These are phyloP conservation scores for Mycena rebaudengoi DNA, from an alignment of 768 basidiomycete genomes.

Conservation along the genomic window DNA sequence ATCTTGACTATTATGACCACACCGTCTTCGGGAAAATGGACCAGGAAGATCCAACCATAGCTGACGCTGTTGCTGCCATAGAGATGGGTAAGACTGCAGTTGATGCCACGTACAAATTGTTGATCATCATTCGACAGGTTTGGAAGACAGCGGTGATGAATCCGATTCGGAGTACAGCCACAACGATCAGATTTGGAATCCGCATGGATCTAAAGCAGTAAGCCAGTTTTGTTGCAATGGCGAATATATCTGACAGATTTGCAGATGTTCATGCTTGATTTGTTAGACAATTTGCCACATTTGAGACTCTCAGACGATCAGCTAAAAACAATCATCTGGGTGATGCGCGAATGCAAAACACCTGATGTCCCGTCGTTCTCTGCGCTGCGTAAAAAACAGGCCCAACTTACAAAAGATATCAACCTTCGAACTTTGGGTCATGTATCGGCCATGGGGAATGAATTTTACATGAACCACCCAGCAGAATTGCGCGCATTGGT, in stretches of 20 bases:
- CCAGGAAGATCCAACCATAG: no score
- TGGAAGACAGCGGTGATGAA: not conserved
- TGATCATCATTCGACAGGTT: no score
- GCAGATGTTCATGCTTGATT: slow-evolving; percentile 34
- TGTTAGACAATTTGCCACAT: slow-evolving; percentile 42
- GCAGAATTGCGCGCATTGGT: slow-evolving; percentile 23
- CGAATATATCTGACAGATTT: not conserved
- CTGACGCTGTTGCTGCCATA: no score
- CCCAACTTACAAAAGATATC: slow-evolving; percentile 16
- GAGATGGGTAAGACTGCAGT: no score
- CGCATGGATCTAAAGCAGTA: not conserved
- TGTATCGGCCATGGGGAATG: slow-evolving; percentile 34
- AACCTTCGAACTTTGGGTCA: slow-evolving; percentile 23
- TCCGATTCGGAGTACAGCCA: not conserved
- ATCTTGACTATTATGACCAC: slow-evolving; percentile 5
- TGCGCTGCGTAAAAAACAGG: slow-evolving; percentile 35
- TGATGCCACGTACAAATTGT: no score
- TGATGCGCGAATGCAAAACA: slow-evolving; percentile 39
- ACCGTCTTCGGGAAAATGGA: not conserved
- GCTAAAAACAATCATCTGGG: slow-evolving; percentile 40
- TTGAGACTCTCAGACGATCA: slow-evolving; percentile 43
- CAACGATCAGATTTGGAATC: not conserved
- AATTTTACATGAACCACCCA: slow-evolving; percentile 39
- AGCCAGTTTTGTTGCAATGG: not conserved
- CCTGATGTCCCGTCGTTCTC: slow-evolving; percentile 40